Conservation (phyloP, 1,139 yeast genomes). For the Diutina pseudorugosa region DNA sequence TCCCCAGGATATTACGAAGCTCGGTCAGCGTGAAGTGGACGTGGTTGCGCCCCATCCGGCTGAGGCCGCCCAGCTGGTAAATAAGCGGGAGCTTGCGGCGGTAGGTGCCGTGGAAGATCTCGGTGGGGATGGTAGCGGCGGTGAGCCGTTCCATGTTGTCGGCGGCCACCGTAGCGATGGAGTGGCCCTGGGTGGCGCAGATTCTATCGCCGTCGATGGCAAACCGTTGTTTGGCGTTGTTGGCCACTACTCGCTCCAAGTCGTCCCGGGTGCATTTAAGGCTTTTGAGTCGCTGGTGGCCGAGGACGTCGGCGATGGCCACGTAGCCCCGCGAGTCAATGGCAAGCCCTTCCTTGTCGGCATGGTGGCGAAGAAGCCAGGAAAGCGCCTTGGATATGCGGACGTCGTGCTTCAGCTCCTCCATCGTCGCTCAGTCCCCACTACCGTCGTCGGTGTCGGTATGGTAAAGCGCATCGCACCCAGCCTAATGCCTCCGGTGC, state of each 20-base stretch:
- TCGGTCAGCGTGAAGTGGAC: constrained; percentile 49
- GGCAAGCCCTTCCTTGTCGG: constrained; percentile 50
- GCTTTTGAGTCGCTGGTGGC: constrained; percentile 47
- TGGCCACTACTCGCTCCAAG: constrained; percentile 45
- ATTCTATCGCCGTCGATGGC: constrained; percentile 30
- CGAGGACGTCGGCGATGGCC: constrained; percentile 36
- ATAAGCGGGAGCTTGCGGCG: constrained; percentile 36
- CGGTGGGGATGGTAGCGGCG: constrained; percentile 9
- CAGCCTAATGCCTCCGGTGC: neutral
- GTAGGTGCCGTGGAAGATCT: constrained; percentile 74
- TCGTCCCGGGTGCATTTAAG: constrained; percentile 44
- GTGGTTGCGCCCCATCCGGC: constrained; percentile 67
- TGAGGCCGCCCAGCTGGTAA: constrained; percentile 43
- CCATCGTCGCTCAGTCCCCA: neutral
- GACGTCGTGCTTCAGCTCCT: constrained; percentile 26
- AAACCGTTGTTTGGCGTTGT: constrained; percentile 64
- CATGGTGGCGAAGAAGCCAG: constrained; percentile 74
- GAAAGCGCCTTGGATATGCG: constrained; percentile 65
- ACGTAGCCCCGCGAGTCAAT: constrained; percentile 65
- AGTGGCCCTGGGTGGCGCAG: constrained; percentile 92
- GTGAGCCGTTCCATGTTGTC: constrained; percentile 28
- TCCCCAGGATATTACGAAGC: constrained; percentile 43
- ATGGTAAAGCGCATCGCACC: neutral
- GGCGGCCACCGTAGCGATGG: constrained; percentile 36
- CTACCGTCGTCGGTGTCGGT: neutral